Conservation (phyloP, 345 rosid species). For the Streptanthus diversifolius region DNA sequence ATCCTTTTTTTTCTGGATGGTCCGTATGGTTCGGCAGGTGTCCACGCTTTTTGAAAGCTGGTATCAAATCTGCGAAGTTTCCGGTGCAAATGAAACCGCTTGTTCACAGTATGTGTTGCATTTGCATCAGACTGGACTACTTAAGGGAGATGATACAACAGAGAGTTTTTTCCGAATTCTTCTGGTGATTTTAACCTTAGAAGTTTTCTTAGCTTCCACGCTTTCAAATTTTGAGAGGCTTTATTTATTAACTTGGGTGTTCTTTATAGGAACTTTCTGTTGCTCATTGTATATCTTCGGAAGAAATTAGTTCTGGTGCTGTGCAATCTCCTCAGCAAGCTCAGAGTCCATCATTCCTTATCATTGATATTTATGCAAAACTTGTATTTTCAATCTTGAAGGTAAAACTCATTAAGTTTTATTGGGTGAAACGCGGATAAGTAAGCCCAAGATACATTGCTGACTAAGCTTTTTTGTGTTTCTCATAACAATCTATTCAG, state of each 20-base stretch:
- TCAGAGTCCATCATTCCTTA: slow-evolving; percentile 70
- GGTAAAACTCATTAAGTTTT: slow-evolving; percentile 43
- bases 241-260: neutral
- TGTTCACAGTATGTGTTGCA: slow-evolving; percentile 58
- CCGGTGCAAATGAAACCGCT: slow-evolving; percentile 67
- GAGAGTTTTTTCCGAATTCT: slow-evolving; percentile 79
- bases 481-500: slow-evolving; percentile 22
- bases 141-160: slow-evolving; percentile 82
- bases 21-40: slow-evolving; percentile 46
- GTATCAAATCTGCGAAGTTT: slow-evolving; percentile 74
- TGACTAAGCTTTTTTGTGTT: slow-evolving; percentile 35
- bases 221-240: neutral
- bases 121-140: slow-evolving; percentile 75
- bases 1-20: neutral
- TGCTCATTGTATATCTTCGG: slow-evolving; percentile 74
- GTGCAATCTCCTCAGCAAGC: slow-evolving; percentile 65
- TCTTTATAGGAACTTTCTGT: slow-evolving; percentile 73
- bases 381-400: slow-evolving; percentile 68
- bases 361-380: slow-evolving; percentile 83
- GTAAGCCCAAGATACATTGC: neutral
- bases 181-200: slow-evolving; percentile 40
- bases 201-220: neutral
- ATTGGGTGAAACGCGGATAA: neutral
- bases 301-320: slow-evolving; percentile 55
- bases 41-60: slow-evolving; percentile 66